Evolutionary conservation across 202 grass and related monocot genomes (phyloP), one percentile per base, ranked within the genome.

Genomic region (Cymbopogon flexuosus): DNA sequence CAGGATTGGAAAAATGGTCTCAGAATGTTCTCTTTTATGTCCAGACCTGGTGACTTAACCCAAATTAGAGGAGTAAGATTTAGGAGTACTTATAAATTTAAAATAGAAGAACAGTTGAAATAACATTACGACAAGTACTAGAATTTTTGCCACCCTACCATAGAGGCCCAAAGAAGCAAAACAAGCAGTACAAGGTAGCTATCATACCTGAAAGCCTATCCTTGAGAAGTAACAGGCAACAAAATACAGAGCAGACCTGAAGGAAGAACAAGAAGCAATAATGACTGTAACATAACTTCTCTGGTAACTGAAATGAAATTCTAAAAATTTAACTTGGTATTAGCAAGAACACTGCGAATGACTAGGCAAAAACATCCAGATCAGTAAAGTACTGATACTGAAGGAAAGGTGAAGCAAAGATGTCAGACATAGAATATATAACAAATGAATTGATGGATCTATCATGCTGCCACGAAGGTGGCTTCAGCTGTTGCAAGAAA

Each of bases 141-240:
- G 23, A 27, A 30, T 74, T 75, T 81, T 71, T 62, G 62, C 16
- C 9, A 67, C 16, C 49, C 23, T 3, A 67, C 21, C 69, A 79
- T 21, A 45, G 43, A 42, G 42, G 18, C 22, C 34, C 43, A 65
- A 64, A 42, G 22, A 9, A 45, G 34, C 61, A 75, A 80, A 62
- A 62, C 0, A 66, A 64, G 62, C 54, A 75, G 70, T 52, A 78
- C 37, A 62, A 80, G 63, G 52, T 78, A 89, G 64, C 56, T 79
- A 56, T 67, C 41, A 83, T 92, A 97, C 94, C 91, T 97, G 91
- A 85, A 90, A 74, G 43, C 91, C 91, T 80, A 79, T 78, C 72
- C 85, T 91, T 79, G 94, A 92, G 83, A 97, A 97, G 86, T 88
- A 91, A 61, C 91, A 90, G 68, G 89, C 78, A 83, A 92, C 90